Conservation (phyloP, 345 rosid genomes). For the Noccaea bulbosa region DNA sequence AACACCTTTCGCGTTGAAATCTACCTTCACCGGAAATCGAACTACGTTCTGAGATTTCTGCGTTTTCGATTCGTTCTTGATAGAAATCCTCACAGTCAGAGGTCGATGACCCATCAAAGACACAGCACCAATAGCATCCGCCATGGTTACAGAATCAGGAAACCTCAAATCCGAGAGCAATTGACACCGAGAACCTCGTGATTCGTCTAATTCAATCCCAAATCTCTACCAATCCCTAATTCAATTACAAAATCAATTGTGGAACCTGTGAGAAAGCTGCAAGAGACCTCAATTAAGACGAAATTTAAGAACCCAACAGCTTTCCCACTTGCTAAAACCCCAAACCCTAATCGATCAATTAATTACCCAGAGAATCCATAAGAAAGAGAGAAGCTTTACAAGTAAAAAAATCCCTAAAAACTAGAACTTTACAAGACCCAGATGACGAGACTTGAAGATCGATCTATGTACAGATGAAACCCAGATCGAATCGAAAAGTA, state of each 20-base stretch:
- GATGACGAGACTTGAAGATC: constrained; percentile 35
- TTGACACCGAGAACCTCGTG: background rate
- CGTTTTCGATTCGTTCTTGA: constrained; percentile 47
- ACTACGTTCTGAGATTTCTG: constrained; percentile 44
- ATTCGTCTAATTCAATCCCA: constrained; percentile 32
- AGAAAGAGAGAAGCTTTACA: constrained; percentile 34
- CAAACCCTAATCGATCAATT: constrained; percentile 45
- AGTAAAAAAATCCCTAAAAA: constrained; percentile 18
- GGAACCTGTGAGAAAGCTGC: constrained; percentile 40
- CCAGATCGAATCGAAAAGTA: constrained; percentile 32
- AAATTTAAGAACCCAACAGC: constrained; percentile 36
- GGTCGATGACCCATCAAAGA: constrained; percentile 66
- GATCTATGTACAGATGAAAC: constrained; percentile 37
- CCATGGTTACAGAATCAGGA: constrained; percentile 55
- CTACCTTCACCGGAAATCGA: constrained; percentile 43
- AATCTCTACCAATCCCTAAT: constrained; percentile 34
- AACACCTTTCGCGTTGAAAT: constrained; percentile 48
- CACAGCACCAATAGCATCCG: constrained; percentile 67
- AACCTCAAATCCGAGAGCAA: constrained; percentile 17
- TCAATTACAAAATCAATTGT: constrained; percentile 9
- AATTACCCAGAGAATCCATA: constrained; percentile 38
- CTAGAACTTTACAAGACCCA: constrained; percentile 40
- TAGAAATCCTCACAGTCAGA: constrained; percentile 45
- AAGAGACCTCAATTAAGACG: constrained; percentile 30
- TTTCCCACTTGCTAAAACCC: constrained; percentile 41